These are phyloP conservation scores for Backusella macrospora DNA, from an alignment of 192 early-diverging fungal species.

Conservation along the genomic window DNA sequence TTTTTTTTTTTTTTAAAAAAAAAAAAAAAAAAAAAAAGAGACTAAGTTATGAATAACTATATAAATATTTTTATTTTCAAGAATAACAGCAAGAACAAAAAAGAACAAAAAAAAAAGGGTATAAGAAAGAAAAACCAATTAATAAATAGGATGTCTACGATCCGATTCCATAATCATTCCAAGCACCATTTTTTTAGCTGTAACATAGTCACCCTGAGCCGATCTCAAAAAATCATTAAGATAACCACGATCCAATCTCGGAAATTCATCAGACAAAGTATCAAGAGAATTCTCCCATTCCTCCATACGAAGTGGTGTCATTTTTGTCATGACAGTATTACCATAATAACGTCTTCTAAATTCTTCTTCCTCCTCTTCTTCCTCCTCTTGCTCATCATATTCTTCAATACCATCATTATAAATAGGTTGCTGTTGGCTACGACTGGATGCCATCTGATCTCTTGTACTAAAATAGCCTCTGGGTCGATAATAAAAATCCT, in stretches of 20 bases:
- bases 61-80: too few relatives aligned
- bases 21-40: too few relatives aligned
- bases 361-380: not conserved
- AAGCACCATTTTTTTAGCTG: slow-evolving; percentile 16
- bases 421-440: not conserved
- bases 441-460: not conserved
- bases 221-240: slow-evolving; percentile 18
- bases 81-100: too few relatives aligned
- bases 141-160: not conserved
- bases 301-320: not conserved
- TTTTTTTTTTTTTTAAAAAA: too few relatives aligned
- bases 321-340: not conserved
- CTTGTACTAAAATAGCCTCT: not conserved
- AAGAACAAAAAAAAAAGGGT: too few relatives aligned
- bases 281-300: slow-evolving; percentile 20
- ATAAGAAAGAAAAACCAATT: not conserved
- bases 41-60: too few relatives aligned
- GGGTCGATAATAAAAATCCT: slow-evolving; percentile 7
- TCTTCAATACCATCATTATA: not conserved
- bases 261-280: slow-evolving; percentile 9
- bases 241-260: slow-evolving; percentile 2
- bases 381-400: not conserved
- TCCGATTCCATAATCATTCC: slow-evolving; percentile 21
- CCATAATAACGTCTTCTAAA: not conserved
- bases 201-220: slow-evolving; percentile 10